Conservation (phyloP, 257 asterid species). For the Nicotiana noctiflora region DNA sequence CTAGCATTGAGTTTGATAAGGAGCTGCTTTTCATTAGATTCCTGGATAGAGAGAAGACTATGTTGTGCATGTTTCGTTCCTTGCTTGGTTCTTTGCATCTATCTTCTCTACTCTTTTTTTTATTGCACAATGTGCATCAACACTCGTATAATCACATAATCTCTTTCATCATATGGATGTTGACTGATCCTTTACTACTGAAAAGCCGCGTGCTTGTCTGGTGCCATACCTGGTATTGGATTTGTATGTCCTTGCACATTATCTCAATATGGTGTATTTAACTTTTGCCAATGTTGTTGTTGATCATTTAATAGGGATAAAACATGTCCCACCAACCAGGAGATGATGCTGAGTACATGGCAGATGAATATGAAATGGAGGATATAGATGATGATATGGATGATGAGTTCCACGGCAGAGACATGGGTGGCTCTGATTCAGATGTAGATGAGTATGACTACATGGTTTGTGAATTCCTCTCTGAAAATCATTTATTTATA, state of each 20-base stretch:
- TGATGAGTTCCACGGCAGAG: slow-evolving; percentile 42
- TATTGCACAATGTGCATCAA: background rate
- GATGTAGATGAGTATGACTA: slow-evolving; percentile 63
- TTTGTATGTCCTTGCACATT: background rate
- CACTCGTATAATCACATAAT: background rate
- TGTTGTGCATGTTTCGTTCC: background rate
- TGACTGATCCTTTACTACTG: background rate
- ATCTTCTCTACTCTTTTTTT: background rate
- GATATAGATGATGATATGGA: slow-evolving; percentile 60
- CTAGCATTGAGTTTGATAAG: background rate
- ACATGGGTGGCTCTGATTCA: slow-evolving; percentile 63
- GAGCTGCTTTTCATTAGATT: background rate
- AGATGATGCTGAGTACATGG: slow-evolving; percentile 63
- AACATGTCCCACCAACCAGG: slow-evolving; percentile 51
- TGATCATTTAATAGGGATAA: slow-evolving; percentile 8
- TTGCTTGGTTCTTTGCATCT: background rate
- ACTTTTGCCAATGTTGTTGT: background rate
- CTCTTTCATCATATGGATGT: background rate
- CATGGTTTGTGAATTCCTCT: slow-evolving; percentile 37
- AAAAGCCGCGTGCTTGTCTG: background rate
- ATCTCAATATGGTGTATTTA: background rate
- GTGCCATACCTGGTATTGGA: background rate
- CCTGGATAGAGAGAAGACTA: background rate
- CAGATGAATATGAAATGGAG: slow-evolving; percentile 77
- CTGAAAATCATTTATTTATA: background rate